Conservation (phyloP, 257 asterid genomes). For the Scutellaria baicalensis region DNA sequence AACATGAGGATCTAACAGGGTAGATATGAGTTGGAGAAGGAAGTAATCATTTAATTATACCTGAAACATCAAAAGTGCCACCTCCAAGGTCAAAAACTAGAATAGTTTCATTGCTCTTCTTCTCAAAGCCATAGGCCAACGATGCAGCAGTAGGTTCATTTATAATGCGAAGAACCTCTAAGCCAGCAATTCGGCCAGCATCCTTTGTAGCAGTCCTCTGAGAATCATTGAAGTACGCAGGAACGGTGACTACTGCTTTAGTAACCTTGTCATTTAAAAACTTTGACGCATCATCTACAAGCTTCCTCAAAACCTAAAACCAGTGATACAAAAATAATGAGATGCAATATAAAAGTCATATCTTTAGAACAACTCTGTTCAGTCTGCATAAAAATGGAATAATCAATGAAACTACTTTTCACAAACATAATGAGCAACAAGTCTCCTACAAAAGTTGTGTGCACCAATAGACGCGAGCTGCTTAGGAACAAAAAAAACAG, state of each 20-base stretch:
- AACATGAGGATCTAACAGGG: not conserved
- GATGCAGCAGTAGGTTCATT: slow-evolving; percentile 96
- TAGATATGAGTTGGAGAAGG: not conserved
- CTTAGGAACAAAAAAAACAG: slow-evolving; percentile 3
- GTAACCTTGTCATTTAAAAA: slow-evolving; percentile 86
- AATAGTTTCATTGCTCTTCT: slow-evolving; percentile 77
- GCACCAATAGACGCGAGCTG: slow-evolving; percentile 26
- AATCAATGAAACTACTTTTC: not conserved
- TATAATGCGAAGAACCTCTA: slow-evolving; percentile 82
- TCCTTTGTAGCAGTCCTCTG: slow-evolving; percentile 94
- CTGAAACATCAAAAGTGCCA: slow-evolving; percentile 93
- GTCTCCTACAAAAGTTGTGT: not conserved
- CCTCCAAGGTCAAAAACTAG: slow-evolving; percentile 89
- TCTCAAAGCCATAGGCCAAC: slow-evolving; percentile 87
- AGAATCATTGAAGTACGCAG: slow-evolving; percentile 90
- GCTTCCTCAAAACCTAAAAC: slow-evolving; percentile 78
- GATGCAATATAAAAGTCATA: not conserved
- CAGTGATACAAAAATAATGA: not conserved
- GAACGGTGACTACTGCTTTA: slow-evolving; percentile 93
- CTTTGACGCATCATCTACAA: slow-evolving; percentile 94
- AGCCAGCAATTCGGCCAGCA: slow-evolving; percentile 92
- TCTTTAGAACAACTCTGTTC: not conserved
- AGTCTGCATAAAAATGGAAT: not conserved
- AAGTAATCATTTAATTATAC: slow-evolving; percentile 21
- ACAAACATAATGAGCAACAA: not conserved